Percentiles rank a stretch among this genome's conserved stretches.
These are phyloP conservation scores for Ligustrum vulgare DNA, from an alignment of 257 asterid species.

Conservation along the genomic window DNA sequence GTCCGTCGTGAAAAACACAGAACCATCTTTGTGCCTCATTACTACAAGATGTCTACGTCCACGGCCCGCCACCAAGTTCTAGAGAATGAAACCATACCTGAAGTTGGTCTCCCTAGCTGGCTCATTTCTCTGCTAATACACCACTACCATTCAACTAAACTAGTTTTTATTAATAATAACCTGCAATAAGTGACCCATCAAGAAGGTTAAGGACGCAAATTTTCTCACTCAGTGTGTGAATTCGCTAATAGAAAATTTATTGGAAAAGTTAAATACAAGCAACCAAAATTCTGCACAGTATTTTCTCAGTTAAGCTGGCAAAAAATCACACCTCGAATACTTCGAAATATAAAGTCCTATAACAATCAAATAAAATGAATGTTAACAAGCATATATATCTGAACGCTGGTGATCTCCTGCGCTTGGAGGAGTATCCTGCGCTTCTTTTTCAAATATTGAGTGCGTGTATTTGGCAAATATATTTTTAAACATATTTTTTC, in stretches of 20 bases:
- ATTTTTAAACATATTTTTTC: too few species aligned
- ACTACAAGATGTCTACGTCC: too few species aligned
- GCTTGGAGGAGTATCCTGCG: too few species aligned
- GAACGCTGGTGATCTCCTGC: too few species aligned
- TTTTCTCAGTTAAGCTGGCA: constrained; percentile 11
- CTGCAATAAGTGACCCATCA: constrained; percentile 27
- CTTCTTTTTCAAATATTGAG: too few species aligned
- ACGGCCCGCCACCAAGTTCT: too few species aligned
- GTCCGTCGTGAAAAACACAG: too few species aligned
- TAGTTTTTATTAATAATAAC: constrained; percentile 23
- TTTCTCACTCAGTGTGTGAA: background rate
- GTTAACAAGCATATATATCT: background rate
- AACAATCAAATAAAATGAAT: background rate
- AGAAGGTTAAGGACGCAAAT: constrained; percentile 9
- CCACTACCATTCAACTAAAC: constrained; percentile 44
- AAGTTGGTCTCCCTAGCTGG: constrained; percentile 50
- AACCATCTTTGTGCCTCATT: too few species aligned
- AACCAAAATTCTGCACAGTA: constrained; percentile 11
- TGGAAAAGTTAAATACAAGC: background rate
- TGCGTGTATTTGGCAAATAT: too few species aligned
- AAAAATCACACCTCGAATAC: background rate
- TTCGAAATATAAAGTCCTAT: constrained; percentile 9
- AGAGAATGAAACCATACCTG: constrained; percentile 41
- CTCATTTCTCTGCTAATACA: constrained; percentile 51
- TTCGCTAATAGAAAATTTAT: background rate